These are phyloP conservation scores for Oryza australiensis DNA, from an alignment of 176 grass and related monocot genomes.

Conservation along the genomic window DNA sequence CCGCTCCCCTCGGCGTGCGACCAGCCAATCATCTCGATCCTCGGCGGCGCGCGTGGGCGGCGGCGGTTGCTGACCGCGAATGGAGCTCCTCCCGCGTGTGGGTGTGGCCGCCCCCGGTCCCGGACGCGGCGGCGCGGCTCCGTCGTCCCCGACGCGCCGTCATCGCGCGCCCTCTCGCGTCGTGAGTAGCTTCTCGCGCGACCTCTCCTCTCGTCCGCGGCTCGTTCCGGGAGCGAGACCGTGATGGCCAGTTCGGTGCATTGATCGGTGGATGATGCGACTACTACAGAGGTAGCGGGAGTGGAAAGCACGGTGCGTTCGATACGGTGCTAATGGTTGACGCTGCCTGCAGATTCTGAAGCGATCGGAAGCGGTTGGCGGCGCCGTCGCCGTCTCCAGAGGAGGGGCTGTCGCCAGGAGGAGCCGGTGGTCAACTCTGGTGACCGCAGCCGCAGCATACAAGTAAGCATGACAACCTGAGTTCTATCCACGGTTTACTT, in stretches of 20 bases:
- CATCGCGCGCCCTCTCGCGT: background rate
- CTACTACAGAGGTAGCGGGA: background rate
- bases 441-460: conserved; percentile 31
- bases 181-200: background rate
- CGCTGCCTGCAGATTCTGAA: conserved; percentile 36
- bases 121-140: background rate
- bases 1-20: too few relatives aligned
- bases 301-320: background rate
- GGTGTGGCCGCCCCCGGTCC: background rate
- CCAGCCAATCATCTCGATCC: too few relatives aligned
- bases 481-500: background rate
- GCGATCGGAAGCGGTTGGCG: background rate
- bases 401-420: background rate
- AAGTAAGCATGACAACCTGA: conserved; percentile 25
- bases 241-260: background rate
- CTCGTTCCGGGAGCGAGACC: background rate
- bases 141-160: background rate
- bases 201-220: background rate
- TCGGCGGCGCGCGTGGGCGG: background rate
- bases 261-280: background rate
- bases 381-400: background rate
- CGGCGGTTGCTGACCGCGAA: background rate
- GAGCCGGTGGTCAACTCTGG: background rate
- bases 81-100: conserved; percentile 26
- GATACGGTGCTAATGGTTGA: background rate